Evolutionary conservation across 164 flowering plant species (phyloP), one percentile per base, ranked within the genome.

Genomic region (Chimonanthus salicifolius): DNA sequence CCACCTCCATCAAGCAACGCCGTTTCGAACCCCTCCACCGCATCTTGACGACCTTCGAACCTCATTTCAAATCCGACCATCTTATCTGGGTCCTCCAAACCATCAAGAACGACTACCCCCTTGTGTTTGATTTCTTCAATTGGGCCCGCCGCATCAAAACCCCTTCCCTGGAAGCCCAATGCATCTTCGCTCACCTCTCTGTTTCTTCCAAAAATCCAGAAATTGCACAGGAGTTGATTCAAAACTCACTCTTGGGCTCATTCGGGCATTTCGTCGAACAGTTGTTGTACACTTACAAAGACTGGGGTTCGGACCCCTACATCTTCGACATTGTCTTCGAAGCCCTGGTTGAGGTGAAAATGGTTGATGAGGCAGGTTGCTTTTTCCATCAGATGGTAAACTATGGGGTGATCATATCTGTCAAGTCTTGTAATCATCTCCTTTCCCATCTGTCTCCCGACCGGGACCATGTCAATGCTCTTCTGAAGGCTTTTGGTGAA

Each of bases 291-390:
- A 79, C 84, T 21, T 82, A 74, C 51, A 79, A 82, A 49, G 84
- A 82, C 13, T 82, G 84, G 84, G 78, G 84, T 70, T 74, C 74
- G 16, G 65, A 79, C 8, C 78, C 78, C 9, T 63, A 74, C 43
- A 79, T 82, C 20, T 82, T 79, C 60, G 84, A 79, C 72, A 74
- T 82, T 49, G 64, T 77, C 54, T 79, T 82, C 50, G 74, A 79
- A 68, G 80, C 74, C 4, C 72, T 79, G 16, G 78, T 72, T 10
- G 82, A 79, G 69, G 69, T 58, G 47, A 75, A 79, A 33, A 67
- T 74, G 71, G 74, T 81, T 6, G 74, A 74, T 16, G 79, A 78
- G 43, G 79, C 79, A 3, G 74, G 54, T 79, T 73, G 72, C 11
- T n/a, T 81, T 58, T 78, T 78, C 15, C 63, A 76, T 58, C 71